A percentile compares a stretch with the other conserved stretches of the same genome.
These are phyloP conservation scores for Omphalea diandra DNA, from an alignment of 441 rosid genomes.

Conservation along the genomic window DNA sequence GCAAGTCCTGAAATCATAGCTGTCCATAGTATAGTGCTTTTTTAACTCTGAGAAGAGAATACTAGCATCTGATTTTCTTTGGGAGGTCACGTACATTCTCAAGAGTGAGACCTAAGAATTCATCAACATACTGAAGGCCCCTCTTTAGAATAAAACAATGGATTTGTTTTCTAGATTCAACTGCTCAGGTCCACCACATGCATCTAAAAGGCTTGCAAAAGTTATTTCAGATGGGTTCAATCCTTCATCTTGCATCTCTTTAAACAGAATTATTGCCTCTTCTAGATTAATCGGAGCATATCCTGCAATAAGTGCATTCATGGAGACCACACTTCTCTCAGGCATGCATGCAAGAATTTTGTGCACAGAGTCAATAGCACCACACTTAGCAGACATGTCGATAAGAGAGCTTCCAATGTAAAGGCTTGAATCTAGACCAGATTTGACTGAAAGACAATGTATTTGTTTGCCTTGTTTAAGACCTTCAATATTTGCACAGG, in stretches of 20 bases:
- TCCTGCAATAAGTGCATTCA: conserved; percentile 85
- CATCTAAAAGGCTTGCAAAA: conserved; percentile 75
- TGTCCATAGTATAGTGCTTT: conserved; percentile 71
- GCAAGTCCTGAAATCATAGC: conserved; percentile 77
- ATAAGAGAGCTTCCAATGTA: conserved; percentile 84
- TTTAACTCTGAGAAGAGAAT: conserved; percentile 65
- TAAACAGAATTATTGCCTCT: conserved; percentile 54
- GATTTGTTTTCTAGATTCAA: conserved; percentile 60
- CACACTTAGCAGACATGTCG: conserved; percentile 83
- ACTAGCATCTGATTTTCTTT: conserved; percentile 50
- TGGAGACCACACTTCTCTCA: conserved; percentile 58
- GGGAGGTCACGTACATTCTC: conserved; percentile 71
- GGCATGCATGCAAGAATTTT: conserved; percentile 54
- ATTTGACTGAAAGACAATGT: conserved; percentile 67
- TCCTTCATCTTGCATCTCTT: conserved; percentile 55
- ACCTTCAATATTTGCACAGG: conserved; percentile 67
- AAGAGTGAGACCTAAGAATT: conserved; percentile 75
- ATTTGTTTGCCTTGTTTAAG: conserved; percentile 58
- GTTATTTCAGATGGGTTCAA: conserved; percentile 70
- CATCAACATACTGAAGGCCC: conserved; percentile 57
- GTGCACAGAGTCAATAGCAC: conserved; percentile 44
- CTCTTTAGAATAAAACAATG: conserved; percentile 59
- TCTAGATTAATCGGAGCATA: conserved; percentile 53
- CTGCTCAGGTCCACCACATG: conserved; percentile 53
- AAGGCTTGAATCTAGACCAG: conserved; percentile 65